These are phyloP conservation scores for Hemerocallis citrina DNA, from an alignment of 106 monocot species.

Conservation along the genomic window DNA sequence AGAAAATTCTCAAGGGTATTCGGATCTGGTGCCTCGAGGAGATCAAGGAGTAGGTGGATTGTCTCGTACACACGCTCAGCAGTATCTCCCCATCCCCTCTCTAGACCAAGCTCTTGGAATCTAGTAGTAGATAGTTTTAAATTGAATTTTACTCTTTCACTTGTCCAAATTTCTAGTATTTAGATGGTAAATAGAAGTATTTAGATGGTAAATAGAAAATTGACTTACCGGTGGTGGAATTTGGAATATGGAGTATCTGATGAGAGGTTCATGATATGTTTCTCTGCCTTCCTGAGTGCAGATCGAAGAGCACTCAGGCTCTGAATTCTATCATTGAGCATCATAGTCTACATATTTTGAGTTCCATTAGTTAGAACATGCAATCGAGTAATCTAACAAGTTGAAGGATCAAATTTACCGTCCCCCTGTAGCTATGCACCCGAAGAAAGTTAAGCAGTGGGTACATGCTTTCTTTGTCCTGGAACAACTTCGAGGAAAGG, in stretches of 20 bases:
- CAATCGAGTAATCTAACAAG: not conserved
- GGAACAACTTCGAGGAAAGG: constrained; percentile 90
- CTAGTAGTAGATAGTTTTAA: constrained; percentile 17
- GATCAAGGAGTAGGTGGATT: constrained; percentile 58
- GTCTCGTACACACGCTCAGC: constrained; percentile 54
- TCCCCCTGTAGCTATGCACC: constrained; percentile 91
- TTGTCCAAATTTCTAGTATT: not conserved
- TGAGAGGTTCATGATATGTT: constrained; percentile 45
- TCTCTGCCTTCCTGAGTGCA: constrained; percentile 87
- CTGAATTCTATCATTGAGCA: constrained; percentile 73
- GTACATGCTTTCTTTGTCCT: constrained; percentile 91
- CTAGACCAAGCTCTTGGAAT: constrained; percentile 96
- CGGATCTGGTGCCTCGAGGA: constrained; percentile 49
- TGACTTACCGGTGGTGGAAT: constrained; percentile 57
- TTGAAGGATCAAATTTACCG: constrained; percentile 25
- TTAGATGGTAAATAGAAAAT: not conserved
- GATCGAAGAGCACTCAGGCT: constrained; percentile 35
- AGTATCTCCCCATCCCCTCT: constrained; percentile 96
- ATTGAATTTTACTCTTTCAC: not conserved
- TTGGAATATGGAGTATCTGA: constrained; percentile 75
- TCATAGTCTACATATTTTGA: constrained; percentile 44
- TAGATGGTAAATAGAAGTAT: not conserved
- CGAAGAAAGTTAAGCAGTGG: constrained; percentile 88
- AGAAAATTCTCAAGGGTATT: constrained; percentile 83
- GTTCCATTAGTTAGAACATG: not conserved